Base-by-base conservation (phyloP, 176 grass and related monocot species). In the Triticum monococcum region DNA sequence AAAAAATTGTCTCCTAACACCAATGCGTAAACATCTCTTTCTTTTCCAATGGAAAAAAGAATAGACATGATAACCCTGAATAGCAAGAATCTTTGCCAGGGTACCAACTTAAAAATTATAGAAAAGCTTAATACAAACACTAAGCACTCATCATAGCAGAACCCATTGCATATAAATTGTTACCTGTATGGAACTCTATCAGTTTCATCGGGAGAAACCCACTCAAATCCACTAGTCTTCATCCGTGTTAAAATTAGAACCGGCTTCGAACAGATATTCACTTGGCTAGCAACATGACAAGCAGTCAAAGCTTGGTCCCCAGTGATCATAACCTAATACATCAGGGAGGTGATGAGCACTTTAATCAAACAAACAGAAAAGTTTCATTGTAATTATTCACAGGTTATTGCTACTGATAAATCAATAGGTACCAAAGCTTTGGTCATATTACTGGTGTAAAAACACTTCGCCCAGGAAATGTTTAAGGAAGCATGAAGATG, bases 261-360 rank as follows among this genome's bases (percentile, higher is more conserved):
- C 79, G 92, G 92, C 75, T 90, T 94, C 40, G 90, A 91, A 86
- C 90, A 91, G 32, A 99, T 96, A 85, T 96, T 86, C 54, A 99
- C 97, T 99, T 99, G 94, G 83, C 85, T 94, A 72, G 94, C 91
- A 80, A 99, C 97, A 87, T 99, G 92, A 84, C 97, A 99, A 77
- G 97, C 97, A 80, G 97, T 99, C 85, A 99, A 81, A 52, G 94
- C 92, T 88, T 99, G 97, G 78, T 99, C 97, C 81, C 97, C 94
- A 59, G 97, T 99, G 84, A 99, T 99, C 97, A 99, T 99, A 65
- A 87, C 97, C 94, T 99, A 78, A 86, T n/a, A 86, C 41, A 84
- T 88, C 12, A 87, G 52, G 8, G 36, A 86, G 52, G 56, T 38
- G 45, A 59, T 80, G 79, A 88, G 50, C 54, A 64, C 13, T 82